phyloP scores from a whole-genome alignment of 2,329 filamentous ascomycete species.

The Trichophyton schoenleinii region DNA sequence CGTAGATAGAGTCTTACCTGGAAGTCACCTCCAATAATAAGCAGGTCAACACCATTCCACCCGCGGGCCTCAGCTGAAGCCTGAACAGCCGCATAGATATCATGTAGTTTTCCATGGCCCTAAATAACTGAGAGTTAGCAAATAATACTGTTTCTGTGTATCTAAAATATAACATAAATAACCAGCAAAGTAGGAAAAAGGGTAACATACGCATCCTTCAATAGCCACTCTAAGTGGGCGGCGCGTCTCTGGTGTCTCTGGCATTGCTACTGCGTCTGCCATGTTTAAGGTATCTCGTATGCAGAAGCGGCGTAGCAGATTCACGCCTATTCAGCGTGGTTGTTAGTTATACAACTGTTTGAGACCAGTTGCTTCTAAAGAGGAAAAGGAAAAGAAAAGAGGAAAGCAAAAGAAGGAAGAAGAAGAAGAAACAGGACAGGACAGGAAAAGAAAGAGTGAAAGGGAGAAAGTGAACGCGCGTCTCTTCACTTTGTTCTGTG shows the following conservation, averaged over 20 bases:
- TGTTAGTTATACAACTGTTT: neutral
- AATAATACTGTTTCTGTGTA: neutral
- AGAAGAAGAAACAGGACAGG: neutral
- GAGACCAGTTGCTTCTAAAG: neutral
- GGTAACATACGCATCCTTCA: conserved; percentile 10
- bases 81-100: conserved; percentile 72
- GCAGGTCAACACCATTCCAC: conserved; percentile 72
- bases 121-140: conserved; percentile 25
- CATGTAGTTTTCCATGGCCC: conserved; percentile 85
- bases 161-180: neutral
- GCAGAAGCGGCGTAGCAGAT: neutral
- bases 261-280: neutral
- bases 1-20: conserved; percentile 43
- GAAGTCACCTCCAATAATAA: conserved; percentile 95
- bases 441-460: neutral
- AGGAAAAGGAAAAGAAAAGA: neutral
- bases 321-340: neutral
- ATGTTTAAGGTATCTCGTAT: neutral
- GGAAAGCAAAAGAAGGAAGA: neutral
- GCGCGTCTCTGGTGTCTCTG: neutral
- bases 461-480: neutral
- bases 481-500: neutral
- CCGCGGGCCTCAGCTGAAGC: conserved; percentile 55
- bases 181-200: neutral
- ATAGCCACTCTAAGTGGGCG: conserved; percentile 8